Evolutionary conservation across 2,329 filamentous ascomycete species (phyloP).

Genomic region (Calonectria montana): DNA sequence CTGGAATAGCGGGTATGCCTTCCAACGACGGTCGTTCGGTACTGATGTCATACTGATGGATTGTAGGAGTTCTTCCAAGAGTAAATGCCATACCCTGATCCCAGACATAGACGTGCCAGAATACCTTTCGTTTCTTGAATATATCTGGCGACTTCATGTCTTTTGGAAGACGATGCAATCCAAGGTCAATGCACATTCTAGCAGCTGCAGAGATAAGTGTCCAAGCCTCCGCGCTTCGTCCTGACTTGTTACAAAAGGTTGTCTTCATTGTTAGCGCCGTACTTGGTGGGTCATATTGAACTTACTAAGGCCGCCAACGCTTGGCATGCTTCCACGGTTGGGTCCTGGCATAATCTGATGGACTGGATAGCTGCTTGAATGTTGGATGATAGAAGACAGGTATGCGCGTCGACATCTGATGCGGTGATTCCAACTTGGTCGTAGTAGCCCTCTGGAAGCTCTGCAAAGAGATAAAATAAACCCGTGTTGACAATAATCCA

Average conservation of each 20-base stretch:
- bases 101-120: background rate
- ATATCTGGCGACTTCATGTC: background rate
- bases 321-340: background rate
- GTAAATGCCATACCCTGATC: conserved; percentile 1
- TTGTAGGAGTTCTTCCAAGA: background rate
- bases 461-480: background rate
- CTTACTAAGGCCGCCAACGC: background rate
- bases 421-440: background rate
- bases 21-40: background rate
- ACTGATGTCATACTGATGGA: conserved; percentile 4
- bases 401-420: background rate
- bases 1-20: background rate
- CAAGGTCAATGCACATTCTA: conserved; percentile 5
- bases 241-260: conserved; percentile 8
- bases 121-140: background rate
- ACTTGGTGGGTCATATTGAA: background rate
- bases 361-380: background rate
- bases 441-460: background rate
- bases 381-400: background rate
- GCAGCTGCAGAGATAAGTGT: conserved; percentile 2
- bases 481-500: conserved; percentile 6
- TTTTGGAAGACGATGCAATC: background rate
- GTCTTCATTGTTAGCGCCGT: background rate
- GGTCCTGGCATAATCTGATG: background rate
- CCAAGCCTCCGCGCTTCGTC: background rate